Evolutionary conservation across 1,139 yeast species (phyloP).

Genomic region (Saccharomyces hybrid): DNA sequence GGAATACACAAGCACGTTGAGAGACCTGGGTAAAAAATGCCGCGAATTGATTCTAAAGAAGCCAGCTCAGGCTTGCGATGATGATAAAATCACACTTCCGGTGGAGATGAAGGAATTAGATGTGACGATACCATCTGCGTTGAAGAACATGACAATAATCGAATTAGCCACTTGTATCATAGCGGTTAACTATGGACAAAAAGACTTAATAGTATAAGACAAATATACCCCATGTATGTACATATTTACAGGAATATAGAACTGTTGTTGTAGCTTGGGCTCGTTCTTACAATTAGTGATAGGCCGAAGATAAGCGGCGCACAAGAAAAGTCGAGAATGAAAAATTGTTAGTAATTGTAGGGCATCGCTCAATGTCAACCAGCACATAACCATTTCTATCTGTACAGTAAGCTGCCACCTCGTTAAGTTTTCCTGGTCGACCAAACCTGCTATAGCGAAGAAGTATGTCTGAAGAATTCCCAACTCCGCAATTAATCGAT

Average conservation of each 20-base stretch:
- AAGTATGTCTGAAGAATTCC: slow-evolving; percentile 29
- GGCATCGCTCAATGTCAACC: neutral
- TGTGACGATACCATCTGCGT: neutral
- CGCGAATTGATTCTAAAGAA: slow-evolving; percentile 6
- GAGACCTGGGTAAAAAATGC: slow-evolving; percentile 26
- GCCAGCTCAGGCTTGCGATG: neutral
- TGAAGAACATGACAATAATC: slow-evolving; percentile 7
- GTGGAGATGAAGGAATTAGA: neutral
- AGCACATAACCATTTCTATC: neutral
- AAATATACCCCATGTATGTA: neutral
- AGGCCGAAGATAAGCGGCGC: slow-evolving; percentile 1
- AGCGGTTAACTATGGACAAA: slow-evolving; percentile 20
- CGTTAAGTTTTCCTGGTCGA: neutral
- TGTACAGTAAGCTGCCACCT: neutral
- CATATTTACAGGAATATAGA: neutral
- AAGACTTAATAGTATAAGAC: slow-evolving; percentile 10
- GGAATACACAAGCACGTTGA: slow-evolving; percentile 19
- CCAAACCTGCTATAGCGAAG: neutral
- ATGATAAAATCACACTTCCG: neutral
- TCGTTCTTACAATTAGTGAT: neutral
- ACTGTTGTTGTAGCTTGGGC: too few relatives aligned
- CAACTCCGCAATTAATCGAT: slow-evolving; percentile 29
- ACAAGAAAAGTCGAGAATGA: neutral
- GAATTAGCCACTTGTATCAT: slow-evolving; percentile 17
- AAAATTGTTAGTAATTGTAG: neutral